Percentiles rank a stretch among this genome's conserved stretches.
These are phyloP conservation scores for Noccaea bulbosa DNA, from an alignment of 345 rosid genomes.

Conservation along the genomic window DNA sequence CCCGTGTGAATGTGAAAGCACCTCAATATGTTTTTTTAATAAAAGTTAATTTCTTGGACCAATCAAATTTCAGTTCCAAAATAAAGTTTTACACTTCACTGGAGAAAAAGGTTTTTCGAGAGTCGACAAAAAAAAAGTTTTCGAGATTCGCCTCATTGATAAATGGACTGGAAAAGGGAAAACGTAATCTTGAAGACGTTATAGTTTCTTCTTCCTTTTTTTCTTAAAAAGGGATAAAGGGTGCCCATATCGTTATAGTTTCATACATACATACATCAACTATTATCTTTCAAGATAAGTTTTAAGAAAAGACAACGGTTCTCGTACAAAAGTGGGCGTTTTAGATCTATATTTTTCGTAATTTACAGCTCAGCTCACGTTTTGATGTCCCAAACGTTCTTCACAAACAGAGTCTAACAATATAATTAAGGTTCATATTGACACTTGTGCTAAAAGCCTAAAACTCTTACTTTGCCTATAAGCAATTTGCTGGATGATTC, in stretches of 20 bases:
- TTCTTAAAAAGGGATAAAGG: constrained; percentile 14
- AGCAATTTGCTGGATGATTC: constrained; percentile 37
- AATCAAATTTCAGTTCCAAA: constrained; percentile 23
- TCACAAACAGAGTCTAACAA: background rate
- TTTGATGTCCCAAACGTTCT: too few relatives aligned
- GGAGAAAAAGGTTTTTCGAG: constrained; percentile 24
- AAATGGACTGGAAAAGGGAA: constrained; percentile 21
- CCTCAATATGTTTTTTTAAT: constrained; percentile 4
- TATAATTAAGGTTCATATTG: constrained; percentile 1
- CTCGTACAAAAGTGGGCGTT: too few relatives aligned
- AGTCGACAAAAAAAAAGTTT: too few relatives aligned
- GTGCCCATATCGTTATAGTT: background rate
- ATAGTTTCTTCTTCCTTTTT: too few relatives aligned
- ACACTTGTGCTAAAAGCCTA: constrained; percentile 18
- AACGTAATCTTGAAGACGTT: constrained; percentile 13
- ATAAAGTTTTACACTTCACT: constrained; percentile 24
- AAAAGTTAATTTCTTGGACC: constrained; percentile 5
- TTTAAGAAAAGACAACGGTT: too few relatives aligned
- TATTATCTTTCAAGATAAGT: too few relatives aligned
- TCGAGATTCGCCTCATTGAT: constrained; percentile 43
- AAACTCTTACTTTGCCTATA: constrained; percentile 27
- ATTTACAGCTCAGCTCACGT: too few relatives aligned
- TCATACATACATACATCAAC: background rate
- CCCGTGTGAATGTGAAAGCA: background rate
- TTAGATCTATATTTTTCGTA: too few relatives aligned